Evolutionary conservation across 495 filamentous ascomycete species (phyloP).

Genomic region (Aspergillus mulundensis): DNA sequence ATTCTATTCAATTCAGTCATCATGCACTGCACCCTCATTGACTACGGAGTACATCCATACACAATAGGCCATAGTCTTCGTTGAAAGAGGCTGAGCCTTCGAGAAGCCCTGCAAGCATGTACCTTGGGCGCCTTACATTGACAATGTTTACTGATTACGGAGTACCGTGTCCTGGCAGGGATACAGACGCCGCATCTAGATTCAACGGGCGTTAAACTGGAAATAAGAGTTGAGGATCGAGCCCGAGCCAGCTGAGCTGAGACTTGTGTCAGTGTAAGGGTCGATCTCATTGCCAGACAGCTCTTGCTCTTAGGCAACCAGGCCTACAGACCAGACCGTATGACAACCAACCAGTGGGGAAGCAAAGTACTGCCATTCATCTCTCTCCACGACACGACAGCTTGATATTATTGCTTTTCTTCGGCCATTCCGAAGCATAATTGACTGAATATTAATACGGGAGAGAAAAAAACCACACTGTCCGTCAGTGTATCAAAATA

Average conservation of each 20-base stretch:
- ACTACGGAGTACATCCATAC: not conserved
- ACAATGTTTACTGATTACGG: not conserved
- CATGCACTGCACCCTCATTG: no score
- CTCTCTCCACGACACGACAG: constrained; percentile 4
- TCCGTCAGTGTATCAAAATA: constrained; percentile 1
- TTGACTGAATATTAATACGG: not conserved
- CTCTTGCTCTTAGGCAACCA: not conserved
- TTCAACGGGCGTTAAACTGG: not conserved
- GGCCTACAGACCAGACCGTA: not conserved
- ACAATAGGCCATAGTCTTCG: not conserved
- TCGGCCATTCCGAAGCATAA: constrained; percentile 1
- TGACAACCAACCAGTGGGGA: not conserved
- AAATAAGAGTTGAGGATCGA: not conserved
- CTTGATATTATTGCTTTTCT: constrained; percentile 1
- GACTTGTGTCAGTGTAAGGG: not conserved
- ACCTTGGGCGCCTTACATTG: not conserved
- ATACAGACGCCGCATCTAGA: no score
- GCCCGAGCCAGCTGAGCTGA: not conserved
- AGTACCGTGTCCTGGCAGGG: no score
- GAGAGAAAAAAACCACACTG: not conserved
- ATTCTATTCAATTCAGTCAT: no score
- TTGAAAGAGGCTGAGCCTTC: not conserved
- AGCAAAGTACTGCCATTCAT: constrained; percentile 1
- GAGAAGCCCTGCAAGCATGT: not conserved
- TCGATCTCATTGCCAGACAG: not conserved